Evolutionary conservation across 192 early-diverging fungal genomes (phyloP).

Genomic region (Chytriomyces hyalinus): DNA sequence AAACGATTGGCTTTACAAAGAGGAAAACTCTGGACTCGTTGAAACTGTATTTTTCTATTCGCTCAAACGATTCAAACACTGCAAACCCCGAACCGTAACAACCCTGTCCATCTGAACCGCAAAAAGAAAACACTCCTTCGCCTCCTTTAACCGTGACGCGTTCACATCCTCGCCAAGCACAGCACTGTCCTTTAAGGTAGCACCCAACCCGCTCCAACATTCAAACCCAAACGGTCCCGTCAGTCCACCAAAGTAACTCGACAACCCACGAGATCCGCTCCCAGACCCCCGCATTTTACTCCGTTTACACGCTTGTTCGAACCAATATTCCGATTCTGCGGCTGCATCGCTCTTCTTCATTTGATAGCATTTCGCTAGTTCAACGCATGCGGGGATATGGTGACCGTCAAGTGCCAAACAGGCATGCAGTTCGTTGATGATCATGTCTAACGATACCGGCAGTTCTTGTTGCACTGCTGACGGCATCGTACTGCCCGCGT

Average conservation of each 20-base stretch:
- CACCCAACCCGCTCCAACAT: conserved; percentile 48
- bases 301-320: conserved; percentile 47
- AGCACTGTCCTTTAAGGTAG: conserved; percentile 28
- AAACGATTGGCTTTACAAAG: too few species aligned
- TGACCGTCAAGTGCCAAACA: conserved; percentile 50
- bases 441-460: conserved; percentile 38
- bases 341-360: conserved; percentile 14
- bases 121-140: conserved; percentile 45
- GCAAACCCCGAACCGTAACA: conserved; percentile 46
- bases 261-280: conserved; percentile 27
- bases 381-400: conserved; percentile 52
- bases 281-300: conserved; percentile 44
- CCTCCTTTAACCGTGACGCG: conserved; percentile 24
- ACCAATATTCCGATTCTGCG: conserved; percentile 48
- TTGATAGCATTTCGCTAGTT: conserved; percentile 48
- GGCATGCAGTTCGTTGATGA: conserved; percentile 39
- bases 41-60: background rate
- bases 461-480: conserved; percentile 21
- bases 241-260: conserved; percentile 52
- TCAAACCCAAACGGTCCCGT: conserved; percentile 52
- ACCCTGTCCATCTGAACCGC: conserved; percentile 40
- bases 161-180: background rate
- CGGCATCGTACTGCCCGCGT: background rate
- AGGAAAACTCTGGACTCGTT: too few species aligned
- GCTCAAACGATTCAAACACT: conserved; percentile 37